Base-by-base conservation (phyloP, 306 rosid species). In the Spatholobus suberectus region DNA sequence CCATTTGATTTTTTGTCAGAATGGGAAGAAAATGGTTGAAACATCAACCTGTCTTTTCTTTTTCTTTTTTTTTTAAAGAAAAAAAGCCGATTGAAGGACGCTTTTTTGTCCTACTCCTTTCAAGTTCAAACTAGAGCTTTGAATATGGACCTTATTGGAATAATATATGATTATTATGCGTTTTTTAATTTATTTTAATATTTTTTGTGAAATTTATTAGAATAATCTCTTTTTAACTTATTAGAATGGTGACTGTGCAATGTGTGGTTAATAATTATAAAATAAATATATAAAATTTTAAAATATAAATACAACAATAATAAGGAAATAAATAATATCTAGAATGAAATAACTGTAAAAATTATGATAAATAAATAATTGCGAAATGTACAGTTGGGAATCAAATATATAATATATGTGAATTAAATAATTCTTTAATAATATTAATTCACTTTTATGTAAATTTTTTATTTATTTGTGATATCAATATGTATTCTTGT, bases 21-120 rank as follows among this genome's bases (percentile, higher is more conserved):
- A 75, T 75, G 82, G 88, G 88, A 85, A 67, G 79, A 69, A 85
- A 80, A 80, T 27, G 79, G 81, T 58, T 67, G 73, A 46, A 75
- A 37, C 52, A 68, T 75, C 73, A 75, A 80, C 52, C 67, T 38
- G 4, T 70, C n/a, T 20, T 11, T 17, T 46, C 17, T 41, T n/a
- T 32, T 65, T 35, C 20, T 21, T 17, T 32, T 15, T 47, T 17
- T 27, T 0, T 46, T 18, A n/a, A n/a, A n/a, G n/a, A n/a, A n/a
- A n/a, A 58, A 26, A 40, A 47, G 20, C 34, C 1, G 21, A 8
- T 68, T 18, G 2, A 68, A 67, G 61, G 32, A 57, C 8, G 62
- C 5, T 37, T 35, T 63, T 37, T 67, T 66, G 57, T 62, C 46
- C 6, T 23, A 52, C 10, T 43, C 18, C 21, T 73, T 78, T 41